These are phyloP conservation scores for Lipomyces chichibuensis DNA, from an alignment of 805 yeast species.

Conservation along the genomic window DNA sequence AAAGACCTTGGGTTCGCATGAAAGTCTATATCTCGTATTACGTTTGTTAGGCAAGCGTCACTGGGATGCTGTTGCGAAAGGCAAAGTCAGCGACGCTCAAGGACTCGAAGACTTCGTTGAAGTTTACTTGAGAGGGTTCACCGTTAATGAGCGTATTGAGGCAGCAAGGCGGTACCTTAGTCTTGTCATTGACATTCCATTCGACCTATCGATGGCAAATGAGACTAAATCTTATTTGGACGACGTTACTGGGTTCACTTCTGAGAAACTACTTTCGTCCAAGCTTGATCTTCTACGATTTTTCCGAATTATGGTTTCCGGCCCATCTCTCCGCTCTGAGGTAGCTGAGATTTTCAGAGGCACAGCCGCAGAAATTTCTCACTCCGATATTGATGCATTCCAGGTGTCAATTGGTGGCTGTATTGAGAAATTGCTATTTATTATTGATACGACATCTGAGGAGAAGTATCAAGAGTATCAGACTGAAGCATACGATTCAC, in stretches of 20 bases:
- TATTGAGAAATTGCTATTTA: constrained; percentile 37
- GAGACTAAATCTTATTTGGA: constrained; percentile 11
- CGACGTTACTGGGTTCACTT: constrained; percentile 20
- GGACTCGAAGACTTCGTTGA: constrained; percentile 71
- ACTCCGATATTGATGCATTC: constrained; percentile 5
- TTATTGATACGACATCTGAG: constrained; percentile 15
- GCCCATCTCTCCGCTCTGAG: constrained; percentile 6
- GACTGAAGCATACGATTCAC: constrained; percentile 54
- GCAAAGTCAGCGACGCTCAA: constrained; percentile 67
- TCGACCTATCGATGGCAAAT: constrained; percentile 10
- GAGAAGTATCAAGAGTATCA: constrained; percentile 45
- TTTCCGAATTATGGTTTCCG: constrained; percentile 9
- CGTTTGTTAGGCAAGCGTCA: constrained; percentile 82
- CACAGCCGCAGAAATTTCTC: constrained; percentile 46
- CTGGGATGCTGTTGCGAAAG: constrained; percentile 55
- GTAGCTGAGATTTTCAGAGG: constrained; percentile 56
- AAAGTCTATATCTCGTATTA: constrained; percentile 70
- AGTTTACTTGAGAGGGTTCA: constrained; percentile 68
- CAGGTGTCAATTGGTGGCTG: constrained; percentile 36
- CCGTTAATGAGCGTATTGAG: constrained; percentile 65
- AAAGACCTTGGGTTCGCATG: constrained; percentile 67
- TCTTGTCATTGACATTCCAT: constrained; percentile 49
- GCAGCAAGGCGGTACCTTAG: constrained; percentile 57
- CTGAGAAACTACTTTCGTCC: constrained; percentile 26
- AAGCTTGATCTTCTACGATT: constrained; percentile 33